Conservation (phyloP, 2,329 filamentous ascomycete genomes). For the Aspergillus unguis region DNA sequence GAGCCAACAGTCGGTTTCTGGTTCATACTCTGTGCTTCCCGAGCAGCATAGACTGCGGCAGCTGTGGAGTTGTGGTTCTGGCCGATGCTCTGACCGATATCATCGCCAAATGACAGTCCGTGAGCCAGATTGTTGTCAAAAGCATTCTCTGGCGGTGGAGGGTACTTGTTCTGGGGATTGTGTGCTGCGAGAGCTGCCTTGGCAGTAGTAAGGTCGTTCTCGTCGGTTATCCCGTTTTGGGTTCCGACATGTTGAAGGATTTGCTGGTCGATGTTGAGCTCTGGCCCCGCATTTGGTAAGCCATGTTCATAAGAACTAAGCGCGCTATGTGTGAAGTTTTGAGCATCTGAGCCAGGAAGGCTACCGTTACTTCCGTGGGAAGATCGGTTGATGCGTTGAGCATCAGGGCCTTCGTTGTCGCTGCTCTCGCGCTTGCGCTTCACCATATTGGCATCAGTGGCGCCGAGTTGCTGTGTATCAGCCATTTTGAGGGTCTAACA, state of each 20-base stretch:
- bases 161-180: constrained; percentile 44
- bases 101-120: constrained; percentile 38
- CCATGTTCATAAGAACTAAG: constrained; percentile 40
- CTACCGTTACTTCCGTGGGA: constrained; percentile 41
- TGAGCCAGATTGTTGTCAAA: constrained; percentile 40
- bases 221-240: constrained; percentile 53
- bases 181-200: constrained; percentile 48
- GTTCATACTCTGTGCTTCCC: constrained; percentile 51
- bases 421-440: constrained; percentile 43
- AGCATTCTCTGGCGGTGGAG: constrained; percentile 39
- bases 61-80: constrained; percentile 55
- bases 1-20: constrained; percentile 88
- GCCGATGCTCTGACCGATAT: constrained; percentile 40
- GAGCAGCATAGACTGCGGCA: constrained; percentile 54
- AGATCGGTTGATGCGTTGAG: constrained; percentile 41
- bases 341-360: constrained; percentile 31
- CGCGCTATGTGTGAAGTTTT: constrained; percentile 35
- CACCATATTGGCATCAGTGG: constrained; percentile 31
- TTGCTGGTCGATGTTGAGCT: constrained; percentile 45
- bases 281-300: constrained; percentile 34
- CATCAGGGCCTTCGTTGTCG: constrained; percentile 39
- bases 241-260: constrained; percentile 49
- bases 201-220: constrained; percentile 46
- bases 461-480: constrained; percentile 34
- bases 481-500: constrained; percentile 30